Percentiles rank a stretch among this genome's conserved stretches.
Conservation (phyloP, 352 stramenopile species). For the Phytophthora niederhauseri region DNA sequence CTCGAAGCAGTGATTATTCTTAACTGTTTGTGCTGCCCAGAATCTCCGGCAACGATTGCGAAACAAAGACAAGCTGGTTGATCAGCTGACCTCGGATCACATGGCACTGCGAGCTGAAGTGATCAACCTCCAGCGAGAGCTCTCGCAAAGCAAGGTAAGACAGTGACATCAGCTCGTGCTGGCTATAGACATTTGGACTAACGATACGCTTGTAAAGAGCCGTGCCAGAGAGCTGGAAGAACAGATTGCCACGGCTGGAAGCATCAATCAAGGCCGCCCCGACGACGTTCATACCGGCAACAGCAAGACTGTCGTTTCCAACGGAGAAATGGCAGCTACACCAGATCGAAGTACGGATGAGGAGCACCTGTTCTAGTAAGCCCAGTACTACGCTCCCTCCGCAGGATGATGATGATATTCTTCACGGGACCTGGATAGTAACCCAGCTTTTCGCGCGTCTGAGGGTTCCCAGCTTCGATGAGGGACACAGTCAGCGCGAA, state of each 20-base stretch:
- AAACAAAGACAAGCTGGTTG: slow-evolving; percentile 86
- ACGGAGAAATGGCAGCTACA: slow-evolving; percentile 16
- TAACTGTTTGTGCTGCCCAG: slow-evolving; percentile 37
- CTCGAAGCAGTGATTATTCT: neutral
- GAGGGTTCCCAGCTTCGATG: slow-evolving; percentile 20
- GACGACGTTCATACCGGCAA: slow-evolving; percentile 17
- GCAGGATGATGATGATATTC: slow-evolving; percentile 9
- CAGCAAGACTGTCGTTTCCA: slow-evolving; percentile 16
- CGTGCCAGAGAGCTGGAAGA: slow-evolving; percentile 46
- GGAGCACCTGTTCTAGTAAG: slow-evolving; percentile 20
- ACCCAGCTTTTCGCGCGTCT: slow-evolving; percentile 17
- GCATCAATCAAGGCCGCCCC: slow-evolving; percentile 2
- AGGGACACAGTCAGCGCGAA: slow-evolving; percentile 13
- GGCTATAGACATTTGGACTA: neutral
- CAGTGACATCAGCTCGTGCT: neutral
- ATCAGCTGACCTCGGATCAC: slow-evolving; percentile 82
- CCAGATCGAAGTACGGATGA: slow-evolving; percentile 21
- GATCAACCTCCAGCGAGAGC: slow-evolving; percentile 61
- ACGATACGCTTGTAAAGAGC: slow-evolving; percentile 18
- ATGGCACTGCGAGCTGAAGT: slow-evolving; percentile 59
- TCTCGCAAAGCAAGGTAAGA: slow-evolving; percentile 64
- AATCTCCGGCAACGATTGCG: slow-evolving; percentile 79
- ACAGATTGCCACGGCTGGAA: slow-evolving; percentile 17
- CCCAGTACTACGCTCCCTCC: slow-evolving; percentile 2
- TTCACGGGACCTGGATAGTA: neutral